Conservation (phyloP, 768 basidiomycete genomes). For the Mycena crocata region DNA sequence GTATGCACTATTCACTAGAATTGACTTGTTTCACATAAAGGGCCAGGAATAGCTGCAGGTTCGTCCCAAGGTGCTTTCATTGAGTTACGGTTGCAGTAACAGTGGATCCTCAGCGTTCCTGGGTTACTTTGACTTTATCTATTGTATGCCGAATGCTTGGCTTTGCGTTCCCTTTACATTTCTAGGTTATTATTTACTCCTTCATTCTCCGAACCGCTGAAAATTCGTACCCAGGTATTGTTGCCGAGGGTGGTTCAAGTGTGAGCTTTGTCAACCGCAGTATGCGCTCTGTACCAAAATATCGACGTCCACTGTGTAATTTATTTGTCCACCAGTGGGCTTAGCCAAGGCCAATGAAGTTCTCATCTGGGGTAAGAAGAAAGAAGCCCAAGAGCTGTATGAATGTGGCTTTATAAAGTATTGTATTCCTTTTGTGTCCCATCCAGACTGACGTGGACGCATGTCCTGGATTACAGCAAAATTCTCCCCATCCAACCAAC, state of each 20-base stretch:
- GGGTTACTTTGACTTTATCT: slow-evolving; percentile 84
- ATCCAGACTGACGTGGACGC: slow-evolving; percentile 5
- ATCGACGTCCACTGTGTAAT: not conserved
- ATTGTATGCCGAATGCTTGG: slow-evolving; percentile 70
- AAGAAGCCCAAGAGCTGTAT: slow-evolving; percentile 66
- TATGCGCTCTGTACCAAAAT: slow-evolving; percentile 41
- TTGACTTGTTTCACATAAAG: not conserved
- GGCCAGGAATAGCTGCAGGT: slow-evolving; percentile 76
- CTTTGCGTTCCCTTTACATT: slow-evolving; percentile 77
- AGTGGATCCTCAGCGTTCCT: slow-evolving; percentile 58
- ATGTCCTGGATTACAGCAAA: slow-evolving; percentile 56
- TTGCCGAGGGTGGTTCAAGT: slow-evolving; percentile 77
- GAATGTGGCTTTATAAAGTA: slow-evolving; percentile 76
- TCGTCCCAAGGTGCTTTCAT: not conserved
- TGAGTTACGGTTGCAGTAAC: too few species aligned
- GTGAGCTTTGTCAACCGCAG: slow-evolving; percentile 76
- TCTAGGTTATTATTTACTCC: slow-evolving; percentile 53
- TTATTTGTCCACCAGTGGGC: slow-evolving; percentile 63
- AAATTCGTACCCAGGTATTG: slow-evolving; percentile 61
- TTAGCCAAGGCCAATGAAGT: slow-evolving; percentile 77
- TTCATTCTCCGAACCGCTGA: slow-evolving; percentile 5
- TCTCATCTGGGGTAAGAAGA: slow-evolving; percentile 76
- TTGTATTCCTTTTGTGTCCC: slow-evolving; percentile 26
- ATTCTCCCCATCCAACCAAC: slow-evolving; percentile 67
- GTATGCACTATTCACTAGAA: slow-evolving; percentile 46